A percentile compares a stretch with the other conserved stretches of the same genome.
phyloP scores from a whole-genome alignment of 2,329 filamentous ascomycete genomes.

The Periconia sp. region DNA sequence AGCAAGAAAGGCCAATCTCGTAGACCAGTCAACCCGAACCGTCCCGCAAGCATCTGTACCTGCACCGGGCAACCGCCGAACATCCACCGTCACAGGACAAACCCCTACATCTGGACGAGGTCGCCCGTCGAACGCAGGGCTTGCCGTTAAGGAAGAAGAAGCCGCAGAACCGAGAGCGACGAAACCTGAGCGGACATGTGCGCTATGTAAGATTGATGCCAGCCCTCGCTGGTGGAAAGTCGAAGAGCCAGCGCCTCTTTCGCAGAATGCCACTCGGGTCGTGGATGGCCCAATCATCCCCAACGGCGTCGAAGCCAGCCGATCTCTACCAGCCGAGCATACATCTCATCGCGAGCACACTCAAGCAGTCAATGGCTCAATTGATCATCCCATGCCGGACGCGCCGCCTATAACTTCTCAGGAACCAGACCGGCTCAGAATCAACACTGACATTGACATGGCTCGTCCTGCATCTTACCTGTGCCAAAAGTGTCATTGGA shows the following conservation, averaged over 20 bases:
- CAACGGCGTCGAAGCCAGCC: conserved; percentile 29
- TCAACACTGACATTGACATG: conserved; percentile 30
- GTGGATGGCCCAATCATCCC: conserved; percentile 27
- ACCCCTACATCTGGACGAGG: conserved; percentile 43
- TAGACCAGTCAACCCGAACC: conserved; percentile 66
- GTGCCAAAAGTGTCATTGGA: conserved; percentile 59
- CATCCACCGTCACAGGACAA: conserved; percentile 43
- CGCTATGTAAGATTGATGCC: conserved; percentile 64
- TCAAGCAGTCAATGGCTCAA: conserved; percentile 25
- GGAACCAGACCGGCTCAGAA: conserved; percentile 20
- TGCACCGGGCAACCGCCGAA: conserved; percentile 45
- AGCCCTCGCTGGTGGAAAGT: conserved; percentile 66
- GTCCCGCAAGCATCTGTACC: conserved; percentile 38
- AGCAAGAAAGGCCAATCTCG: conserved; percentile 86
- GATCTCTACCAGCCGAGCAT: conserved; percentile 15
- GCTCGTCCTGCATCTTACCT: conserved; percentile 35
- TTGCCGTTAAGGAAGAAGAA: conserved; percentile 45
- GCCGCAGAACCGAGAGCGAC: conserved; percentile 35
- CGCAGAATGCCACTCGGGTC: conserved; percentile 14
- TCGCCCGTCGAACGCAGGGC: conserved; percentile 41
- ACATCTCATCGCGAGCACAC: conserved; percentile 23
- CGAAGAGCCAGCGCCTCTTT: conserved; percentile 21
- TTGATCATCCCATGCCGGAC: conserved; percentile 38
- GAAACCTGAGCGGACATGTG: conserved; percentile 47
- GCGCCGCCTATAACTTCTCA: conserved; percentile 28